Base-by-base conservation (phyloP, 176 grass and related monocot species). In the Luzula sylvatica region DNA sequence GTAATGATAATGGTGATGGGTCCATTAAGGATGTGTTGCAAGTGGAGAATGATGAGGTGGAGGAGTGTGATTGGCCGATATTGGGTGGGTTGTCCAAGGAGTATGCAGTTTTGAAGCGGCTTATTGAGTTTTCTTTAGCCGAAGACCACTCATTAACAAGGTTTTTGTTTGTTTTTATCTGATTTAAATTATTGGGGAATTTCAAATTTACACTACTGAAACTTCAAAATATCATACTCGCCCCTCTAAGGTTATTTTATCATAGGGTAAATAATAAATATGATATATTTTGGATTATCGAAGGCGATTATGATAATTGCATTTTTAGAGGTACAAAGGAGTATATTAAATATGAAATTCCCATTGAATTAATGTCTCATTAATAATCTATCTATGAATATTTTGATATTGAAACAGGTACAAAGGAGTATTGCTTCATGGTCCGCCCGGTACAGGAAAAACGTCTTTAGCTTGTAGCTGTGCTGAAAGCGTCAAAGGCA, bases 371-470 rank as follows among this genome's bases (percentile, higher is more conserved):
- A 21, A 49, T 61, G 29, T 24, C 8, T 46, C 11, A 11, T 2
- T 52, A 23, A 15, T 59, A 26, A 13, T 38, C 2, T 14, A n/a
- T 60, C 48, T 16, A 55, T 65, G 13, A 48, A 56, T 7, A 7
- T 62, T 50, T 18, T 12, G 17, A 42, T 19, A 55, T 15, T n/a
- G 42, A 23, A 49, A 47, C 43, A 95, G 89, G 74, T 95, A 88
- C 66, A 95, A 78, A 85, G 89, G 89, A 22, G 40, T 95, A 61
- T 83, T 95, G 66, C 76, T 95, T 67, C 66, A 84, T 64, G 89
- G 89, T 44, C 83, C 89, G 47, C 80, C 89, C 81, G 89, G 89
- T 65, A 95, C 89, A 72, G 89, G 89, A 58, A 89, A 96, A 68
- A 96, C 84, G 58, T 89, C 81, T 64, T 73, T 96, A 39, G 84